Base-by-base conservation (phyloP, 768 basidiomycete species). In the Stropharia rugosoannulata region DNA sequence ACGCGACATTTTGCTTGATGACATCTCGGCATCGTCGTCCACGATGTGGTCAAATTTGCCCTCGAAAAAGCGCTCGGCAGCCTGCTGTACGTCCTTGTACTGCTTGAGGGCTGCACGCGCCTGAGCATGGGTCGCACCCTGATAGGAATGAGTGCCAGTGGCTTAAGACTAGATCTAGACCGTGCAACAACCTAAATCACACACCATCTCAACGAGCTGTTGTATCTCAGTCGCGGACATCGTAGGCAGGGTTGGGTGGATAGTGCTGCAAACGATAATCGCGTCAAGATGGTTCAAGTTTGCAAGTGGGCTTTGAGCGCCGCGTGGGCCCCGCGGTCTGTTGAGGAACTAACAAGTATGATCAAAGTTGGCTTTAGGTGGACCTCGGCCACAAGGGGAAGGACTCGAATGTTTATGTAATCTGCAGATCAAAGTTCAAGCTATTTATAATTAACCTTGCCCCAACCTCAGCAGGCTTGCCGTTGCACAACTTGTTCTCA, bases 11-110 rank as follows among this genome's bases (percentile, higher is more conserved):
- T 47, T 60, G 22, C 25, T 38, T 22, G 57, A 51, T 16, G 59
- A 67, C 79, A 84, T 81, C 40, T 74, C 74, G 42, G 74, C 74
- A 61, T 85, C 82, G 16, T 75, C 80, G 54, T 81, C 84, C 62
- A 79, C 71, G n/a, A 92, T 74, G 65, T 88, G 73, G 63, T 91
- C 89, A 64, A 91, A 94, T 60, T 87, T 84, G 11, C 95, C 95
- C 59, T 90, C 87, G 58, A 93, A 90, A 57, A 93, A 84, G 44
- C 80, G 80, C 68, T 93, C 93, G 2, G 94, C 93, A 12, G 95
- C 95, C 66, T 90, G 80, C 90, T 93, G 92, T 36, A 95, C 93
- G 78, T 98, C 94, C 59, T 85, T 90, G 67, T 89, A 82, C 64
- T 86, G 84, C 59, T 78, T 81, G 66, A 97, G 72, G 15, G 95